Base-by-base conservation (phyloP, 208 protist genomes). In the Acanthamoeba culbertsoni region DNA sequence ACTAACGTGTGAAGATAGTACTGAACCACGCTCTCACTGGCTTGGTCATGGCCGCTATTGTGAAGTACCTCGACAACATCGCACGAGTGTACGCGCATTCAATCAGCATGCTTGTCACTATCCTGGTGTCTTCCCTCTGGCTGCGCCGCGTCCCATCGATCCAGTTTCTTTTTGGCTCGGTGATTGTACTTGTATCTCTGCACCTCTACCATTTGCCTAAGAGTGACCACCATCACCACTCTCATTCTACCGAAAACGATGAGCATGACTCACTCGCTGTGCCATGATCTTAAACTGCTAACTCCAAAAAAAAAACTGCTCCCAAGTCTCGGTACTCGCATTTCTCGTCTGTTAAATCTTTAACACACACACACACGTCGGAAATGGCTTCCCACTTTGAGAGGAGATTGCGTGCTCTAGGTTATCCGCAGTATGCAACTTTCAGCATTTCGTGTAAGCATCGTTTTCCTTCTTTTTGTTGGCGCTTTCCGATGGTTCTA, bases 11-110 rank as follows among this genome's bases (percentile, higher is more conserved):
- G 23, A 1, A 28, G 0, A 10, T 35, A 75, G 63, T 75, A 18
- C 31, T 75, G 12, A 75, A 75, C 3, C 63, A 75, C 20, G 63
- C 63, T n/a, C 63, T 75, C 63, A 75, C 63, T 5, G 63, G 63
- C 4, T 6, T 75, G 14, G 63, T 43, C 37, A 75, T 75, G 63
- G 63, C 26, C 20, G 63, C 63, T 12, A 75, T 75, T 14, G 63
- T 75, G 33, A 75, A 75, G 63, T 75, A 75, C 28, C 37, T 75
- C 10, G 63, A 75, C 63, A 75, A 75, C 63, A 75, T 75, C 63
- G 63, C 63, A 23, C 63, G 63, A n/a, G 63, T 75, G 18, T 75
- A 75, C 37, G 63, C 63, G 18, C 63, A 75, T 35, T 75, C 63
- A 12, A 75, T 75, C 14, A 75, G 63, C 63, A 75, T 75, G 63